Evolutionary conservation across 768 basidiomycete genomes (phyloP), one percentile per base, ranked within the genome.

Genomic region (Tylopilus vinaceipallidus): DNA sequence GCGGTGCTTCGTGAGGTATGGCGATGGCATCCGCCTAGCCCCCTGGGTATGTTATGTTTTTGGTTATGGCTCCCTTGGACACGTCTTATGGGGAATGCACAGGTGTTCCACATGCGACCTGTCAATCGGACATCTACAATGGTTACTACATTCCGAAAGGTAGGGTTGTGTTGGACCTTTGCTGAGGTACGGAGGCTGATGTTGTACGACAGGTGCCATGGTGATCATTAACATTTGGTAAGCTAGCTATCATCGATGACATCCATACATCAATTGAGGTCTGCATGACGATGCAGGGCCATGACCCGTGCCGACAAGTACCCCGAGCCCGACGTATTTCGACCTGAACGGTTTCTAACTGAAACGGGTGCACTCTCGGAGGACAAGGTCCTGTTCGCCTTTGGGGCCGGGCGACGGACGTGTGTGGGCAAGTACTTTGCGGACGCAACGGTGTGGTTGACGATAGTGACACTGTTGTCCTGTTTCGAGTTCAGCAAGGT

Each of bases 1-100:
- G 61, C 63, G 0, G 24, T 67, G 16, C 44, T 60, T 20, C 61
- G 56, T 27, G 67, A 68, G 40, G 14, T 61, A 6, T 17, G 59
- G 35, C 54, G 66, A 45, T 67, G 59, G 66, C 51, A 41, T 13
- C 51, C 55, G 0, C 22, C 47, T 22, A 42, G n/a, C 33, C 58
- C 52, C 12, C 36, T 57, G 35, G 49, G 56, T 54, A 22, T 6
- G 43, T 50, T 54, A 22, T 6, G 43, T 50, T 11, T 27, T 32
- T 30, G 10, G 32, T 10, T 19, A 13, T 13, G 27, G 16, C n/a
- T 38, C 13, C 20, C 22, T 16, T 20, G 6, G 13, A 37, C 39
- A 10, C 11, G 17, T 42, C 16, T n/a, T 24, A 36, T 9, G 8
- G 22, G 23, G 10, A 5, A 19, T 19, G 10, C 24, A 6, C 20